Base-by-base conservation (phyloP, 495 filamentous ascomycete species). In the Cercophora samala region DNA sequence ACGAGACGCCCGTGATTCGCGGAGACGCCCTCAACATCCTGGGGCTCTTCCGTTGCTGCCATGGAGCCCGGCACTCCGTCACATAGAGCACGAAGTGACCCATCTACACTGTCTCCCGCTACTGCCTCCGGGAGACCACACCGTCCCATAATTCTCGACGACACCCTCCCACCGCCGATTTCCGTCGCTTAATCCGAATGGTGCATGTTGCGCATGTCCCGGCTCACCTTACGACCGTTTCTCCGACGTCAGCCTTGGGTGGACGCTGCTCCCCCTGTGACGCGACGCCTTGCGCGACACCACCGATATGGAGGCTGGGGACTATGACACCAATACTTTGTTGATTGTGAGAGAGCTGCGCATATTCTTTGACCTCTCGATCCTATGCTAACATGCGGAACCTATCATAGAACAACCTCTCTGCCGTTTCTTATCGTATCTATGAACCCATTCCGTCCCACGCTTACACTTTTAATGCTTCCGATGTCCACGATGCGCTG, bases 301-400 rank as follows among this genome's bases (percentile, higher is more conserved):
- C 66, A 78, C 75, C 79, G 82, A 80, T 72, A 84, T 84, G 82
- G 82, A 84, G 73, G 77, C 79, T 73, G 81, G 80, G 56, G 81
- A 83, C 74, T 84, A 83, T 76, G 82, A 82, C 64, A 84, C 82
- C 70, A 84, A 84, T 75, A 78, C 79, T 52, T 69, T 84, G 65
- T 69, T 83, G 72, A 82, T 83, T 74, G 82, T 84, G 66, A 67
- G 79, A 58, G 18, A 11, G 18, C 22, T 26, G 24, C n/a, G 19
- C 68, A 29, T 21, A 19, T n/a, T 19, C 56, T n/a, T 29, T 4
- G 24, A 21, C 9, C 26, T 62, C 3, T 19, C 32, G 8, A 19
- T 32, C 37, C 37, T 19, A 1, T 61, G 67, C 69, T 75, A 58
- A 76, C 73, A 17, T 25, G 2, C 11, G n/a, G 54, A 65, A 54